Conservation (phyloP, 2,329 filamentous ascomycete genomes). For the Aotearoamyces nothofagi region DNA sequence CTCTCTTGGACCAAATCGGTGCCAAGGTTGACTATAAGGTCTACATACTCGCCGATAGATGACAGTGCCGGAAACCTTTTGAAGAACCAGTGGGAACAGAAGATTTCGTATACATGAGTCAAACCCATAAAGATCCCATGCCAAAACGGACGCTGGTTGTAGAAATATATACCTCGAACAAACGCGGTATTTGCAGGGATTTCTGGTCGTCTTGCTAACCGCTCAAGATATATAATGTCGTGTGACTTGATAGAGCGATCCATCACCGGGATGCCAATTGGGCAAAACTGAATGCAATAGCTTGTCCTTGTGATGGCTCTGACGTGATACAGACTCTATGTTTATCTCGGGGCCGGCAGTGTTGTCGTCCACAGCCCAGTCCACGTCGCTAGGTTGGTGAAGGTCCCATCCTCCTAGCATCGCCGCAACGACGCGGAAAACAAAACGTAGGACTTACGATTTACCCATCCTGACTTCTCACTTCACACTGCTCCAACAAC, state of each 20-base stretch:
- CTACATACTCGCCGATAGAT: neutral
- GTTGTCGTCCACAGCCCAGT: neutral
- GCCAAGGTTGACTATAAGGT: neutral
- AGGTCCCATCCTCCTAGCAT: neutral
- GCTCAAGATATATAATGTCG: neutral
- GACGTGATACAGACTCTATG: neutral
- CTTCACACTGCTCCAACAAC: neutral
- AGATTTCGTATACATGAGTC: neutral
- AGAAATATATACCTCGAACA: neutral
- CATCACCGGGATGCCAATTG: neutral
- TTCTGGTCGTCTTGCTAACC: neutral
- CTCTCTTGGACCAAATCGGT: neutral
- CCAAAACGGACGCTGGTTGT: neutral
- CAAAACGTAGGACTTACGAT: conserved; percentile 32
- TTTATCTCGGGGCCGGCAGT: neutral
- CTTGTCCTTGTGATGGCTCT: neutral
- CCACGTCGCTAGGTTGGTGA: neutral
- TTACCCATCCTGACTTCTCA: conserved; percentile 29
- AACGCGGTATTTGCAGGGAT: neutral
- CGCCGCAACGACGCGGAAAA: conserved; percentile 3
- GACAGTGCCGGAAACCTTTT: neutral
- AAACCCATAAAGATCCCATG: neutral
- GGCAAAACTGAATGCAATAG: neutral
- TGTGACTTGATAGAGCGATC: neutral
- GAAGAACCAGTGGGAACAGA: neutral